phyloP scores from a whole-genome alignment of 2,329 filamentous ascomycete genomes.

The Neophaeococcomyces mojaviensis region DNA sequence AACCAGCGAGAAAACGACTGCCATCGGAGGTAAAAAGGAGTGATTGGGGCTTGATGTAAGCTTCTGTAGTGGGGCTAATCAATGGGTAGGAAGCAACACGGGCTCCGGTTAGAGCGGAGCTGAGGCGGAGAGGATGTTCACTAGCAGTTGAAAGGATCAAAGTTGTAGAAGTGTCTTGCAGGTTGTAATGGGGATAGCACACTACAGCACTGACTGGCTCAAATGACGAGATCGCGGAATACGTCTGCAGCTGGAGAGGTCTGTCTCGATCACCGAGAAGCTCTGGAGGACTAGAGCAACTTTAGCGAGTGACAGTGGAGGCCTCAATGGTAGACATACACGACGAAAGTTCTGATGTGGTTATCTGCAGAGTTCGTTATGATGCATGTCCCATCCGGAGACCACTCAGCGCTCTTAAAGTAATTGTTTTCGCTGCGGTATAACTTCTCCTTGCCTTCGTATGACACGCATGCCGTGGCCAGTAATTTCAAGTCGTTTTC shows the following conservation, averaged over 20 bases:
- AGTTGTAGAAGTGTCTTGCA: conserved; percentile 43
- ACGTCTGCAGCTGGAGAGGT: conserved; percentile 36
- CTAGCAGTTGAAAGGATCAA: conserved; percentile 46
- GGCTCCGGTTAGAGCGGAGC: conserved; percentile 46
- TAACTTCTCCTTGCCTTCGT: not conserved
- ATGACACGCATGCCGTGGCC: not conserved
- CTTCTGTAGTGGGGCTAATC: conserved; percentile 49
- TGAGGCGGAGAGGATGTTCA: conserved; percentile 50
- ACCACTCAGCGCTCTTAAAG: conserved; percentile 43
- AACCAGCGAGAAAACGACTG: conserved; percentile 51
- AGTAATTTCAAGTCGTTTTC: not conserved
- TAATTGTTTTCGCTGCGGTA: conserved; percentile 25
- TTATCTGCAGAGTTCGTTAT: conserved; percentile 48
- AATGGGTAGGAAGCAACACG: conserved; percentile 48
- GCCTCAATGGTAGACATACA: conserved; percentile 32
- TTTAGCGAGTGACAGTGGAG: not conserved
- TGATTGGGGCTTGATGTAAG: conserved; percentile 47
- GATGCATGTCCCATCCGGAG: conserved; percentile 51
- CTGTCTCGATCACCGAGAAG: conserved; percentile 35
- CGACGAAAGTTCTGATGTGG: conserved; percentile 45
- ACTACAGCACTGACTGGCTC: conserved; percentile 49
- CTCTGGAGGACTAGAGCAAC: conserved; percentile 36
- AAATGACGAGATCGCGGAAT: conserved; percentile 38
- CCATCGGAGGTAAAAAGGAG: conserved; percentile 46
- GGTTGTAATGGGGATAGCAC: conserved; percentile 48